Base-by-base conservation (phyloP, 2,329 filamentous ascomycete species). In the Fusarium nurragi region DNA sequence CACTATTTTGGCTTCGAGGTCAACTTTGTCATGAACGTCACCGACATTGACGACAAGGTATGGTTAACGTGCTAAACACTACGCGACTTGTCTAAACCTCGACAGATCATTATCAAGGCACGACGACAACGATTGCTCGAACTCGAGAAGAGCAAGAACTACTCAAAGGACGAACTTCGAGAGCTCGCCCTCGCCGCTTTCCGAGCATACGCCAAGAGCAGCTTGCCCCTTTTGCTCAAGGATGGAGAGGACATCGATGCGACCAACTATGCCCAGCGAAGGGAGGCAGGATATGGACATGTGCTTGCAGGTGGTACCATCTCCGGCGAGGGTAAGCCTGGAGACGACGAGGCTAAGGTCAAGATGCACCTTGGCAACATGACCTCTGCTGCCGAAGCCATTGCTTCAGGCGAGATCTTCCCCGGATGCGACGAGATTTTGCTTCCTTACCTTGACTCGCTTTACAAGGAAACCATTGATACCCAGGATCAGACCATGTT, bases 11-110 rank as follows among this genome's bases (percentile, higher is more conserved):
- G 88, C 61, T 95, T 91, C 76, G 81, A 93, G 38, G 87, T 97
- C 67, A 87, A 89, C 60, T 97, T 96, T 79, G 91, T 97, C 67
- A 95, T 96, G 90, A 97, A 97, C 79, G 93, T 95, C 64, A 97
- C 93, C 25, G 93, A 94, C 71, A 85, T 94, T 36, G 90, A 93
- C 69, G 88, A 91, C 77, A 90, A 90, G 83, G 86, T 88, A 71
- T 64, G 59, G 37, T 32, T 23, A 30, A 21, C 12, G 30, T 36
- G 26, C 34, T 32, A 6, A 34, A 49, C 28, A 46, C n/a, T 30
- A 32, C 58, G 32, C 49, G 44, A 51, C 60, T 53, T 51, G 38
- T 61, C 56, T 68, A 65, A 69, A 65, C 52, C 30, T 50, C 45
- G 53, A 40, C 65, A 85, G 83, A 86, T 86, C 60, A 86, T 86